phyloP scores from a whole-genome alignment of 2,329 filamentous ascomycete species.

The Ascochyta koolunga region DNA sequence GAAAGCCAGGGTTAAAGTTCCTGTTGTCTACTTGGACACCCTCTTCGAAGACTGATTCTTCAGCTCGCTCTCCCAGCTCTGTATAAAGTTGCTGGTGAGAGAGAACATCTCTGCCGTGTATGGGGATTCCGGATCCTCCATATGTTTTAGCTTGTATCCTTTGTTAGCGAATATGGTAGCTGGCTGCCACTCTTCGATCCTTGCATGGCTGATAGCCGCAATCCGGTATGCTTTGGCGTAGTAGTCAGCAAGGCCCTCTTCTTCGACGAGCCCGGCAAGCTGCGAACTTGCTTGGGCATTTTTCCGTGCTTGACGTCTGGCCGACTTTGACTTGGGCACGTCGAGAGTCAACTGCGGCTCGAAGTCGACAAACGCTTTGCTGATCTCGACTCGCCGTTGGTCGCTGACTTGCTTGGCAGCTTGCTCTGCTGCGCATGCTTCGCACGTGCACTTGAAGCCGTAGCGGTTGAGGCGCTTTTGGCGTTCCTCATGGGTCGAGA shows the following conservation, averaged over 20 bases:
- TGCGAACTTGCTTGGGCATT: conserved; percentile 37
- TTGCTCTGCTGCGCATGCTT: conserved; percentile 42
- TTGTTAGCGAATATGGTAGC: conserved; percentile 42
- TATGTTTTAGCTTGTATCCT: conserved; percentile 35
- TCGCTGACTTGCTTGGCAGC: conserved; percentile 32
- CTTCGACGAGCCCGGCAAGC: conserved; percentile 39
- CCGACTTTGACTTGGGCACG: conserved; percentile 27
- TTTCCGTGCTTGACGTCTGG: conserved; percentile 29
- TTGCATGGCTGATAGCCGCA: conserved; percentile 39
- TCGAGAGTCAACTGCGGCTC: conserved; percentile 33
- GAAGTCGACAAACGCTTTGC: conserved; percentile 33
- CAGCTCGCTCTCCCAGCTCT: conserved; percentile 38
- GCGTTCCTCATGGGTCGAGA: conserved; percentile 37
- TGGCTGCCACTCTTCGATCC: conserved; percentile 36
- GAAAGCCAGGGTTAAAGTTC: background rate
- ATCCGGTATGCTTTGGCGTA: conserved; percentile 42
- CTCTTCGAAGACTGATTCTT: conserved; percentile 17
- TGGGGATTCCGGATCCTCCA: conserved; percentile 36
- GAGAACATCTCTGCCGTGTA: conserved; percentile 38
- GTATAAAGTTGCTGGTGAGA: conserved; percentile 37
- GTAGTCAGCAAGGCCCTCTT: conserved; percentile 44
- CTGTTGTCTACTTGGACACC: background rate
- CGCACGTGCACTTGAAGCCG: conserved; percentile 47
- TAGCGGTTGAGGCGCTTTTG: conserved; percentile 42
- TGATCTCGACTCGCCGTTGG: conserved; percentile 34